Percentiles rank a stretch among this genome's conserved stretches.
These are phyloP conservation scores for Barnettozyma californica DNA, from an alignment of 805 yeast genomes.

Conservation along the genomic window DNA sequence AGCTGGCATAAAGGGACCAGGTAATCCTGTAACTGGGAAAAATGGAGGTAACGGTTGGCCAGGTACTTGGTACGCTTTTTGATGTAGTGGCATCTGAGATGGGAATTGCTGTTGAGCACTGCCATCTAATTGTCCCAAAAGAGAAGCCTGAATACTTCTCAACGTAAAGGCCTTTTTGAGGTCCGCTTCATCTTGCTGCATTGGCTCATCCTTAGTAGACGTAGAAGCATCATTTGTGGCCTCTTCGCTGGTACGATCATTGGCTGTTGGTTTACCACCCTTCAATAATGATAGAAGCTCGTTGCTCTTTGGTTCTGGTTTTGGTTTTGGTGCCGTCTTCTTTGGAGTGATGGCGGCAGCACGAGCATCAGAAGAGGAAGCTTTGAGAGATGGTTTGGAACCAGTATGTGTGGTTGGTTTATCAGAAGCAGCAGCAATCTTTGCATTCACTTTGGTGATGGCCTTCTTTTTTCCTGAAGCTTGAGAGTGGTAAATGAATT, in stretches of 20 bases:
- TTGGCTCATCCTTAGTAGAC: slow-evolving; percentile 1
- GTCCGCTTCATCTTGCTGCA: slow-evolving; percentile 13
- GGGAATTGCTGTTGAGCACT: slow-evolving; percentile 10
- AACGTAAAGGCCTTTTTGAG: slow-evolving; percentile 5
- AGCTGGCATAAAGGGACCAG: slow-evolving; percentile 10
- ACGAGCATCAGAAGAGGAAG: slow-evolving; percentile 1
- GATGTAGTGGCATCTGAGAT: slow-evolving; percentile 7
- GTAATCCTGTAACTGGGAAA: slow-evolving; percentile 17
- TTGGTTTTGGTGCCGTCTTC: slow-evolving; percentile 20
- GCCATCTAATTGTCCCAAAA: slow-evolving; percentile 27
- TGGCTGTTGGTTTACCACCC: slow-evolving; percentile 21
- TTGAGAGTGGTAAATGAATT: slow-evolving; percentile 69
- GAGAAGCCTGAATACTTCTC: slow-evolving; percentile 21
- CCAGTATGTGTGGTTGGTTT: not conserved
- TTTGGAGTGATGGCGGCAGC: slow-evolving; percentile 1
- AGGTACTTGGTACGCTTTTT: slow-evolving; percentile 12
- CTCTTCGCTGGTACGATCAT: slow-evolving; percentile 24
- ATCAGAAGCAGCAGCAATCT: not conserved
- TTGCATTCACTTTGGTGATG: slow-evolving; percentile 11
- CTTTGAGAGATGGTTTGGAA: not conserved
- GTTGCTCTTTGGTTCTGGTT: slow-evolving; percentile 18
- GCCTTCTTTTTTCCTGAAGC: slow-evolving; percentile 38
- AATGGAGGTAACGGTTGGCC: slow-evolving; percentile 4
- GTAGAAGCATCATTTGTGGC: slow-evolving; percentile 14
- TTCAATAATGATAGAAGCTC: slow-evolving; percentile 43